phyloP scores from a whole-genome alignment of 768 basidiomycete species.

The Sporobolomyces phaffii region DNA sequence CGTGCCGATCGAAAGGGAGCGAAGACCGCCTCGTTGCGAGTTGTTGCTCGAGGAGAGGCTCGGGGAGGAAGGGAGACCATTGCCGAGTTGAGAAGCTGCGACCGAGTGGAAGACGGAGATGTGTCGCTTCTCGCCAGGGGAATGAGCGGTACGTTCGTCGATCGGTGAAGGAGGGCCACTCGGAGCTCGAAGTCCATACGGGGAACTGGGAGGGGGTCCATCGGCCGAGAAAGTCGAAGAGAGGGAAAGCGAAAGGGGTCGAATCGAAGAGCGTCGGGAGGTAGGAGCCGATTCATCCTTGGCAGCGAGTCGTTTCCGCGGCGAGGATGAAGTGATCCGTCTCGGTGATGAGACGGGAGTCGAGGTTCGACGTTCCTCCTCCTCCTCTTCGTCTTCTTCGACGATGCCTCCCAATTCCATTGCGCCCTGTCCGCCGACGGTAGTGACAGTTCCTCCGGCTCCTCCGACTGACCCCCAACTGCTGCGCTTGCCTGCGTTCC shows the following conservation, averaged over 20 bases:
- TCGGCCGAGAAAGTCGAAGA: constrained; percentile 21
- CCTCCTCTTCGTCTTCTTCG: constrained; percentile 83
- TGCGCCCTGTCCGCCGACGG: constrained; percentile 36
- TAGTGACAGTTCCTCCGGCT: constrained; percentile 1
- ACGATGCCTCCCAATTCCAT: constrained; percentile 54
- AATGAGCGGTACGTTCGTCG: constrained; percentile 17
- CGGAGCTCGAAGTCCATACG: constrained; percentile 5
- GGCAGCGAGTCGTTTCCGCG: constrained; percentile 5
- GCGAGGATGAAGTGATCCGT: background rate
- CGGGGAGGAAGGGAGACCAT: constrained; percentile 2
- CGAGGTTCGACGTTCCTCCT: constrained; percentile 44
- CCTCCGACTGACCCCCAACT: constrained; percentile 26
- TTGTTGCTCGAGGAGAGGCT: background rate
- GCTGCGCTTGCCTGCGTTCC: constrained; percentile 12
- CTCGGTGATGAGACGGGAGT: constrained; percentile 14
- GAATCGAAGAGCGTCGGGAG: constrained; percentile 20
- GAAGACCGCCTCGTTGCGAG: constrained; percentile 19
- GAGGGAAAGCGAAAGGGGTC: constrained; percentile 37
- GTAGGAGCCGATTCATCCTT: background rate
- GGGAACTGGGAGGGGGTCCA: constrained; percentile 29
- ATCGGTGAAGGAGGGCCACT: constrained; percentile 5
- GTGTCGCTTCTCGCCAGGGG: constrained; percentile 30
- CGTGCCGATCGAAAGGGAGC: constrained; percentile 35
- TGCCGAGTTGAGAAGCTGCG: constrained; percentile 18
- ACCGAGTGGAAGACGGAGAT: constrained; percentile 34